Percentiles rank a stretch among this genome's conserved stretches.
phyloP scores from a whole-genome alignment of 305 asterid genomes.

The Withania somnifera region DNA sequence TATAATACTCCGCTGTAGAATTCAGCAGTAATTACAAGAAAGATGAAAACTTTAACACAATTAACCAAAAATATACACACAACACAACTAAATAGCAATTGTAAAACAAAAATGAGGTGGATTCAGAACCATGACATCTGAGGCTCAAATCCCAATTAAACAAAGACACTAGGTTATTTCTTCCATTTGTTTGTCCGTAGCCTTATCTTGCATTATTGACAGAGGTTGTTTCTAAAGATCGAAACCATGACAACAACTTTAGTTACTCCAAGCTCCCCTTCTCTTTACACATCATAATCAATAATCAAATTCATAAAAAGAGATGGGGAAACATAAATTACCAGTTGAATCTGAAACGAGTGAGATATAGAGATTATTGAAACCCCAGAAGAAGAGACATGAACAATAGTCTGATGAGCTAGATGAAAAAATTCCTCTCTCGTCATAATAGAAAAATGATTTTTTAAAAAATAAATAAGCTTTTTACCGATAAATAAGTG shows the following conservation, averaged over 20 bases:
- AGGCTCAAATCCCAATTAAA: no score
- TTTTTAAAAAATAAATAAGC: not conserved
- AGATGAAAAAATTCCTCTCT: not conserved
- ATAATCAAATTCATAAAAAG: not conserved
- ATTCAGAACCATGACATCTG: no score
- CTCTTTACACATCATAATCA: no score
- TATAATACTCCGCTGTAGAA: not conserved
- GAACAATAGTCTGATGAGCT: not conserved
- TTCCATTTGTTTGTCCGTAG: no score
- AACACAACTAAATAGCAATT: not conserved
- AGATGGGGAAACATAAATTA: not conserved
- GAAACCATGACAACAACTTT: no score
- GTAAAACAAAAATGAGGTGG: no score
- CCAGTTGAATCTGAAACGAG: not conserved
- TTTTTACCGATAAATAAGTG: no score
- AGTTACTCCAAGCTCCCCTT: no score
- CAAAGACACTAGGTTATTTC: no score
- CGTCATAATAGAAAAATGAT: not conserved
- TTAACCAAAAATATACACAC: not conserved
- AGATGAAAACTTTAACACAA: not conserved
- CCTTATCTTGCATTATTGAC: no score
- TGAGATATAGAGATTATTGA: not conserved
- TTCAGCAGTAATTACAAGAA: not conserved
- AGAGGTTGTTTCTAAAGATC: no score
- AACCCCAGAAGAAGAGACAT: not conserved